Evolutionary conservation across 169 alveolate species (phyloP).

Genomic region (Cryptosporidium sp.): DNA sequence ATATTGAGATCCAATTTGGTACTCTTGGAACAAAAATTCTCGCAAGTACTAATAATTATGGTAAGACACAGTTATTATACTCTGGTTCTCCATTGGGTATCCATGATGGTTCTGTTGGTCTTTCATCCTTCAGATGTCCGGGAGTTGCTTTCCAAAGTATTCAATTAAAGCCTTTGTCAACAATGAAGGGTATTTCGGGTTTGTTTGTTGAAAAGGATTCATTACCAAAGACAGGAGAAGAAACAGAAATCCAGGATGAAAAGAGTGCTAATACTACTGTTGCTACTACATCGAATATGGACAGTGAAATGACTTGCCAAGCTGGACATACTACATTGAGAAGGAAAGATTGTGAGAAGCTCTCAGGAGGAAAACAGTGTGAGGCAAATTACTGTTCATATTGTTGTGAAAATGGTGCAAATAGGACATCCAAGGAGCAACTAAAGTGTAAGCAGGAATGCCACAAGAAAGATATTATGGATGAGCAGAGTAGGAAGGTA

Average conservation of each 20-base stretch:
- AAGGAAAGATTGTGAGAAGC: slow-evolving; percentile 51
- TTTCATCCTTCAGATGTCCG: slow-evolving; percentile 61
- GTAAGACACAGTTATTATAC: slow-evolving; percentile 65
- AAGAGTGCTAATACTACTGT: not conserved
- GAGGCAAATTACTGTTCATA: slow-evolving; percentile 65
- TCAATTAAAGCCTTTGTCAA: slow-evolving; percentile 56
- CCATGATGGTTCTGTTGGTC: slow-evolving; percentile 69
- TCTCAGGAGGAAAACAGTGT: slow-evolving; percentile 60
- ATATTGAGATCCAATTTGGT: slow-evolving; percentile 65
- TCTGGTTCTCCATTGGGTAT: slow-evolving; percentile 66
- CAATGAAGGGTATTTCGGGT: slow-evolving; percentile 30
- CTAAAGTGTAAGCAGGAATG: slow-evolving; percentile 61
- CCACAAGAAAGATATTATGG: slow-evolving; percentile 26
- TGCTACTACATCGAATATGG: not conserved
- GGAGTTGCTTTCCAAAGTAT: slow-evolving; percentile 72
- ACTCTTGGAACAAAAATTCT: slow-evolving; percentile 57
- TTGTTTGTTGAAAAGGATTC: slow-evolving; percentile 25
- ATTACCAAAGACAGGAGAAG: not conserved
- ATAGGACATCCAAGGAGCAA: slow-evolving; percentile 39
- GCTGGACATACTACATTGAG: slow-evolving; percentile 23
- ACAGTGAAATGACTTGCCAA: slow-evolving; percentile 31
- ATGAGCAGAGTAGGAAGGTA: slow-evolving; percentile 30
- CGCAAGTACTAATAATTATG: slow-evolving; percentile 72
- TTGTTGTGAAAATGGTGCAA: slow-evolving; percentile 63
- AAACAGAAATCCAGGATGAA: not conserved